A percentile compares a stretch with the other conserved stretches of the same genome.
These are phyloP conservation scores for Aspergillus versicolor DNA, from an alignment of 2,329 filamentous ascomycete species.

Conservation along the genomic window DNA sequence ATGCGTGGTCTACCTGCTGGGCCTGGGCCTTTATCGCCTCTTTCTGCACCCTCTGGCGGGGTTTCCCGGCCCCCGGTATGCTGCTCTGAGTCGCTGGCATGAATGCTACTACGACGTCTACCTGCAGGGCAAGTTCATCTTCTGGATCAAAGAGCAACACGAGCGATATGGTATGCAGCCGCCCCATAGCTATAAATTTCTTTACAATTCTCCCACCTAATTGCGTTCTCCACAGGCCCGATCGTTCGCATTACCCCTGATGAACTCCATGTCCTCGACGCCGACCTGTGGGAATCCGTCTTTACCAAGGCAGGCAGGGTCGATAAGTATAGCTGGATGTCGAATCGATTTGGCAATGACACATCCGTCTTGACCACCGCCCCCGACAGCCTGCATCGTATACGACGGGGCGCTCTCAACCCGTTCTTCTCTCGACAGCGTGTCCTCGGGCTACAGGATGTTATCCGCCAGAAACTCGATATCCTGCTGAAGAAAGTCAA, in stretches of 20 bases:
- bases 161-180: conserved; percentile 12
- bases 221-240: conserved; percentile 5
- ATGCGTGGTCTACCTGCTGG: background rate
- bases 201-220: too few relatives aligned
- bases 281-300: conserved; percentile 15
- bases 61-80: conserved; percentile 17
- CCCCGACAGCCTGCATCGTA: conserved; percentile 40
- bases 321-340: conserved; percentile 14
- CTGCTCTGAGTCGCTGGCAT: conserved; percentile 16
- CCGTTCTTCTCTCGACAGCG: conserved; percentile 45
- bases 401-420: conserved; percentile 41
- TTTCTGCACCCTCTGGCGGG: conserved; percentile 13
- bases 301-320: conserved; percentile 16
- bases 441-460: conserved; percentile 33
- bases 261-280: conserved; percentile 18
- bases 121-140: conserved; percentile 16
- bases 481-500: conserved; percentile 11
- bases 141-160: conserved; percentile 16
- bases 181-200: too few relatives aligned
- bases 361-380: conserved; percentile 27
- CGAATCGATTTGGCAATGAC: conserved; percentile 16
- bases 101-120: conserved; percentile 18
- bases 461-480: conserved; percentile 16
- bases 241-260: conserved; percentile 19
- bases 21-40: conserved; percentile 11